Base-by-base conservation (phyloP, 2,329 filamentous ascomycete species). In the Capronia americana region DNA sequence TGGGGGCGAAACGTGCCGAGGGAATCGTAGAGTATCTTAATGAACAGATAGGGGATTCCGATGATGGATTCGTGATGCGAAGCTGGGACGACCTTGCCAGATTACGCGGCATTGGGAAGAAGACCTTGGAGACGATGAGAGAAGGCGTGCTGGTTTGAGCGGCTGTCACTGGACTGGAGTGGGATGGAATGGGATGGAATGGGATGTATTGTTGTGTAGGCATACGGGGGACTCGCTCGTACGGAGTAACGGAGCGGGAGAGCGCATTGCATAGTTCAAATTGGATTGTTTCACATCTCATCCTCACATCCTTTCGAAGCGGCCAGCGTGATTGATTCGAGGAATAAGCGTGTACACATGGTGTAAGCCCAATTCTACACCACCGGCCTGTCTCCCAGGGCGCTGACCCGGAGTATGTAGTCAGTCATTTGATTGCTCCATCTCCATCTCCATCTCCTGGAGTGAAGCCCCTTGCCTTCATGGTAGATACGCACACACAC, bases 1-100 rank as follows among this genome's bases (percentile, higher is more conserved):
- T 84, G 6, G 81, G 81, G 1, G 75, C 75, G 8, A 83, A 82
- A 66, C 82, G 81, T 68, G 81, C 81, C 3, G 81, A 83, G 67
- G 77, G 79, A 0, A 82, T 83, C 60, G 79, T 83, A 24, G 78
- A 82, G 66, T 81, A 79, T 59, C 76, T 83, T 11, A 79, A 78
- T 55, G 74, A 77, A 41, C 61, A 73, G 17, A 66, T 79, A 76
- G 79, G 79, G 53, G 74, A 77, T 32, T 59, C 72, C 11, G 68
- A 69, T 14, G 65, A 63, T 38, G 67, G 63, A 1, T 66, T 70
- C 11, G 67, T 71, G 46, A 73, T 82, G 20, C 71, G 67, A 50
- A 80, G 73, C 59, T 75, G 82, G 59, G 71, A 73, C 5, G 77
- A 82, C 62, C 62, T 83, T 53, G 78, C 79, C 57, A 77, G 76